These are phyloP conservation scores for Domatiomyces globalis DNA, from an alignment of 2,329 filamentous ascomycete species.

Conservation along the genomic window DNA sequence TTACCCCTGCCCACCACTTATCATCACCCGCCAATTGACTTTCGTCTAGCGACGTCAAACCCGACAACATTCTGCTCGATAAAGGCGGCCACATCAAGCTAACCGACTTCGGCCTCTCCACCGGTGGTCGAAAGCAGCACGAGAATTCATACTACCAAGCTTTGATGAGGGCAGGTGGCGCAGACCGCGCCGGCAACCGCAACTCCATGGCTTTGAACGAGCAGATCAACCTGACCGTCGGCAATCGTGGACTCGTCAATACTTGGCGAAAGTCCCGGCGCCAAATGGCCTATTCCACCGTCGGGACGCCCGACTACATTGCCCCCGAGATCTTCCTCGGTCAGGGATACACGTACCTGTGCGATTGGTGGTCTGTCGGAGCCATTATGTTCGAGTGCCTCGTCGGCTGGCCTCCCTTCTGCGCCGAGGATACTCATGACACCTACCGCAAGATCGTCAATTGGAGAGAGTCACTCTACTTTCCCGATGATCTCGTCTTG, in stretches of 20 bases:
- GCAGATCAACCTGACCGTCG: conserved; percentile 95
- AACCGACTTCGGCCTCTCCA: conserved; percentile 94
- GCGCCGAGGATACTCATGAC: conserved; percentile 91
- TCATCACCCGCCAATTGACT: conserved; percentile 17
- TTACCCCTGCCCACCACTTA: conserved; percentile 4
- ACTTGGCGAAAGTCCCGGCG: conserved; percentile 94
- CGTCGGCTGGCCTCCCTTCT: conserved; percentile 97
- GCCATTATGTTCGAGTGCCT: conserved; percentile 99
- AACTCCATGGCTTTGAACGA: conserved; percentile 84
- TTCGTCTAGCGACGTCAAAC: conserved; percentile 75
- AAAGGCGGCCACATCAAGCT: conserved; percentile 94
- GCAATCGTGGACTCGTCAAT: conserved; percentile 94
- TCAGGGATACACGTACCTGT: conserved; percentile 89
- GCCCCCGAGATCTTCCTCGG: conserved; percentile 96
- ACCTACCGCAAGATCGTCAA: conserved; percentile 99
- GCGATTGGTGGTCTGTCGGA: conserved; percentile 97
- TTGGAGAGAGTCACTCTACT: conserved; percentile 90
- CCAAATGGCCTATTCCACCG: conserved; percentile 94
- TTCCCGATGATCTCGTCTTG: conserved; percentile 86
- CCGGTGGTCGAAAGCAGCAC: conserved; percentile 93
- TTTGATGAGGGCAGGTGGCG: conserved; percentile 67
- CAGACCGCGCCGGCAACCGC: conserved; percentile 57
- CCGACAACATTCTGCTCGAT: conserved; percentile 94
- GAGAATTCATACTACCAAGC: conserved; percentile 98
- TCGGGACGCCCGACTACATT: conserved; percentile 96